These are phyloP conservation scores for Lindgomyces ingoldianus DNA, from an alignment of 495 filamentous ascomycete species.

Conservation along the genomic window DNA sequence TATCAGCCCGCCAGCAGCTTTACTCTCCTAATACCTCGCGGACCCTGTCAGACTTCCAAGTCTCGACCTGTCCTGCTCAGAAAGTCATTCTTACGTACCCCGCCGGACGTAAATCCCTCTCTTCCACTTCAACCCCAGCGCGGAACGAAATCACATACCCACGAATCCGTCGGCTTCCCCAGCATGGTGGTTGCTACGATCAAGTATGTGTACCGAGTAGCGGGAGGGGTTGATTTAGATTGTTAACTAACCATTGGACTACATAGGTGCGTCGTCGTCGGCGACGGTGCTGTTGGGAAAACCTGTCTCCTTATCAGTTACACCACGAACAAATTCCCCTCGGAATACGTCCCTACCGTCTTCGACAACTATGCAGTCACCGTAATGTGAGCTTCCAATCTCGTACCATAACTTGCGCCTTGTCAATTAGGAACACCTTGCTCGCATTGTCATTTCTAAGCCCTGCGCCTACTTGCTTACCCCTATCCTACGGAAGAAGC, in stretches of 20 bases:
- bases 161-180: background rate
- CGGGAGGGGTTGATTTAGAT: background rate
- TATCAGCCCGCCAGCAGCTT: slow-evolving; percentile 13
- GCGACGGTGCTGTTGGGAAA: slow-evolving; percentile 98
- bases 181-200: slow-evolving; percentile 39
- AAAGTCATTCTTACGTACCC: background rate
- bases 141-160: too few species aligned
- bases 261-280: slow-evolving; percentile 91
- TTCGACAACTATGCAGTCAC: slow-evolving; percentile 99
- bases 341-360: slow-evolving; percentile 98
- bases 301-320: slow-evolving; percentile 98
- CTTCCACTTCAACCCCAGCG: too few species aligned
- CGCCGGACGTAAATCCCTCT: too few species aligned
- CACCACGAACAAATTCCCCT: slow-evolving; percentile 99
- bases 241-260: background rate
- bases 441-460: background rate
- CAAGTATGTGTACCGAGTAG: background rate
- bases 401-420: background rate
- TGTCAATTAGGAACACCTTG: background rate
- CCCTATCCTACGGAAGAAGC: background rate
- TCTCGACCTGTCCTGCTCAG: background rate
- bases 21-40: background rate
- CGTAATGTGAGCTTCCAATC: slow-evolving; percentile 76
- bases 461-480: too few species aligned
- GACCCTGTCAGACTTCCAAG: background rate